These are phyloP conservation scores for Populus euphratica DNA, from an alignment of 345 rosid species.

Conservation along the genomic window DNA sequence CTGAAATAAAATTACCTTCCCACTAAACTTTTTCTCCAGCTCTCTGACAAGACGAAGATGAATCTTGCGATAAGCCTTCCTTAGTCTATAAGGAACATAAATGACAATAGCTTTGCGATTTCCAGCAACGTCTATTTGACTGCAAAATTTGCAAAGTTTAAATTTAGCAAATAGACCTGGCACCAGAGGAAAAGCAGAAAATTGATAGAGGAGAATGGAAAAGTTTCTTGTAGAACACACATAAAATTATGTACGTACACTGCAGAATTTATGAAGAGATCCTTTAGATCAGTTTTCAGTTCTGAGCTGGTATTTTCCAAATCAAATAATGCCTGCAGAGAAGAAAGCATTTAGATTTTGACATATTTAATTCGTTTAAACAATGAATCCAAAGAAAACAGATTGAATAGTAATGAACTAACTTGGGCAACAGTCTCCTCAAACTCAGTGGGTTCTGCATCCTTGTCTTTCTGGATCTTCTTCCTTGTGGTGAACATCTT, in stretches of 20 bases:
- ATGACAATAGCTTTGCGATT: conserved; percentile 68
- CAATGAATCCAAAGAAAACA: background rate
- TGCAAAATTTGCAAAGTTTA: conserved; percentile 21
- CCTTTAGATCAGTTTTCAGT: conserved; percentile 76
- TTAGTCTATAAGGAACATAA: conserved; percentile 59
- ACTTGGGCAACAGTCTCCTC: conserved; percentile 89
- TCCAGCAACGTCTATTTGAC: conserved; percentile 64
- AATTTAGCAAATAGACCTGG: background rate
- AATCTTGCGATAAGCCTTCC: conserved; percentile 55
- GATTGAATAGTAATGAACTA: background rate
- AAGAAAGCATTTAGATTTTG: background rate
- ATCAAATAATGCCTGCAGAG: conserved; percentile 65
- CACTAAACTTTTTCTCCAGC: conserved; percentile 93
- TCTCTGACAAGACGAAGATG: conserved; percentile 79
- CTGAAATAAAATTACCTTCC: conserved; percentile 45
- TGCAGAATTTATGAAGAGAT: conserved; percentile 70
- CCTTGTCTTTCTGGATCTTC: conserved; percentile 84
- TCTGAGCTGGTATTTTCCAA: conserved; percentile 81
- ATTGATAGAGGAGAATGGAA: background rate
- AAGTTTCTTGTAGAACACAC: background rate
- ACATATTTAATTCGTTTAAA: background rate
- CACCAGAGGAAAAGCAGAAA: background rate
- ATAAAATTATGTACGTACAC: conserved; percentile 35
- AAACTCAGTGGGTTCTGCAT: conserved; percentile 71
- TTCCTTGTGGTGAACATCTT: conserved; percentile 71